Percentiles rank a stretch among this genome's conserved stretches.
phyloP scores from a whole-genome alignment of 306 rosid genomes.

The Quercus wislizeni region DNA sequence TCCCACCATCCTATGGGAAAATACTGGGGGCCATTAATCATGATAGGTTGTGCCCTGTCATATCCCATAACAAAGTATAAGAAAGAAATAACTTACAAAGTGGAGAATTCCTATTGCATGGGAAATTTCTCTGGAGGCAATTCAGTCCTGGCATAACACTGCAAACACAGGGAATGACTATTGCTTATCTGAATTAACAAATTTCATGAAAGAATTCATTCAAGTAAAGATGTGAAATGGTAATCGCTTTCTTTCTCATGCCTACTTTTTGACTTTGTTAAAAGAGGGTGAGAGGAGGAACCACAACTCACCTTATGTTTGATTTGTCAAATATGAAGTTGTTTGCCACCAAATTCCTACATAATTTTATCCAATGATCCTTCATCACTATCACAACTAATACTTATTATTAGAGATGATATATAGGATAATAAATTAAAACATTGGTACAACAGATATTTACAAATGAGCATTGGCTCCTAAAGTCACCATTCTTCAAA shows the following conservation, averaged over 20 bases:
- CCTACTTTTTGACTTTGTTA: not conserved
- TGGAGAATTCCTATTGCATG: slow-evolving; percentile 53
- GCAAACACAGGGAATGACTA: slow-evolving; percentile 17
- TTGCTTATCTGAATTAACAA: not conserved
- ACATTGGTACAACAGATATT: not conserved
- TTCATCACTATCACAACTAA: not conserved
- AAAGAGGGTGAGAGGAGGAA: not conserved
- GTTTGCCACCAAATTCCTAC: slow-evolving; percentile 35
- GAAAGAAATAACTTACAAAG: slow-evolving; percentile 43
- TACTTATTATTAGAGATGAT: not conserved
- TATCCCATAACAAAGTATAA: slow-evolving; percentile 1
- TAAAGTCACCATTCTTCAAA: no score
- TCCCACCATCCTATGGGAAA: not conserved
- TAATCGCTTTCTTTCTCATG: not conserved
- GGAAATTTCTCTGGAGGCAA: slow-evolving; percentile 69
- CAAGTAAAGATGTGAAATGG: not conserved
- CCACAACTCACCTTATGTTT: slow-evolving; percentile 9
- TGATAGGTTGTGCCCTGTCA: not conserved
- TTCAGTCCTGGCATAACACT: slow-evolving; percentile 60
- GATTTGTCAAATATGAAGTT: slow-evolving; percentile 21
- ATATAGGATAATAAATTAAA: not conserved
- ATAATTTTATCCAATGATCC: not conserved
- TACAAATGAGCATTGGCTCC: no score
- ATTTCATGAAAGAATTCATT: not conserved
- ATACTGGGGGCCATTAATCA: not conserved